Evolutionary conservation across 306 rosid genomes (phyloP), one percentile per base, ranked within the genome.

Genomic region (Mimosa bimucronata): DNA sequence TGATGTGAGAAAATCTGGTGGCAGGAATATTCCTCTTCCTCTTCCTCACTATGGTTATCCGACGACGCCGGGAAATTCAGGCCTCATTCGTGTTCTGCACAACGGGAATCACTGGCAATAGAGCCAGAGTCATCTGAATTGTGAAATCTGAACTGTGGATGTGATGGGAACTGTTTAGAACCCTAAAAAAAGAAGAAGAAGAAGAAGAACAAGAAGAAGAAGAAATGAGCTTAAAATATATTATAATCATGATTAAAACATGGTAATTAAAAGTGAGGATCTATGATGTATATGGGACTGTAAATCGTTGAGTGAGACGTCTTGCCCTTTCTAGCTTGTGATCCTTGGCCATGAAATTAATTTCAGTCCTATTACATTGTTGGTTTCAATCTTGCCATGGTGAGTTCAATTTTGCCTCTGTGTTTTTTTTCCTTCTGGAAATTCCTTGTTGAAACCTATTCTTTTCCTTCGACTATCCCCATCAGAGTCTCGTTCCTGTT

Each of bases 91-190:
- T 74, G 92, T 90, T 58, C 82, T 89, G 25, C 92, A 92, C 86
- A 79, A 83, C 87, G 92, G 96, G 50, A 92, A 89, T 73, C 88
- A 89, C 83, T 90, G 98, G 97, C 97, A 89, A 88, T 88, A 88
- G 50, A 45, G 73, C 11, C 40, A 31, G 62, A 74, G 30, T 61
- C 26, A 77, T 37, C 44, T 73, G 9, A 37, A 34, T 34, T 34
- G 5, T 34, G 38, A 34, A 2, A 2, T 34, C 55, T 73, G 9
- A 37, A 31, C 71, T 66, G 9, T 65, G 80, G 79, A 66, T 58
- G 10, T 62, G 88, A 74, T 67, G 46, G 73, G 70, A 80, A 46
- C 74, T 64, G 66, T 53, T 58, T 52, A 37, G 79, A 77, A 60
- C 45, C 65, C 25, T n/a, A 34, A 6, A 6, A 52, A 67, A 65